Evolutionary conservation across 2,329 filamentous ascomycete species (phyloP).

Genomic region (Nothopassalora personata): DNA sequence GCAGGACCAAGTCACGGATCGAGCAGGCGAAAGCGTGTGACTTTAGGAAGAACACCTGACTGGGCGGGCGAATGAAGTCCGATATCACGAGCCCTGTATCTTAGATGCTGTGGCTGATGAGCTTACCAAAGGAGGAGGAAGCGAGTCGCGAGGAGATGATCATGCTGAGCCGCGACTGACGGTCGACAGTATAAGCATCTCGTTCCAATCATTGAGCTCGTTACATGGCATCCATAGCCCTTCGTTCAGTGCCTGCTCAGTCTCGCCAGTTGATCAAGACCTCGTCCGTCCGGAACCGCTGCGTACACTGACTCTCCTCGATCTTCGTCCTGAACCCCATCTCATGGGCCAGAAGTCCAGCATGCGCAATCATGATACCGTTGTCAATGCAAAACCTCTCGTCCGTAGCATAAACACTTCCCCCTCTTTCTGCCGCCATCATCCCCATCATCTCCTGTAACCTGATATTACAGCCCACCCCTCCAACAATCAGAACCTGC

Average conservation of each 20-base stretch:
- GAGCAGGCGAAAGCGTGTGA: too few species aligned
- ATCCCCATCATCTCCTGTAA: conserved; percentile 97
- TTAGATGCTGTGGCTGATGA: too few species aligned
- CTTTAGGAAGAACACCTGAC: too few species aligned
- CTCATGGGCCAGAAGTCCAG: conserved; percentile 77
- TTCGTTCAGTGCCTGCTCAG: conserved; percentile 19
- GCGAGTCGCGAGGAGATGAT: not conserved
- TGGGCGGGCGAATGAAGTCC: too few species aligned
- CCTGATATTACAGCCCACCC: conserved; percentile 90
- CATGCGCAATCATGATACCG: conserved; percentile 99
- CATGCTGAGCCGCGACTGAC: not conserved
- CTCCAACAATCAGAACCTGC: conserved; percentile 91
- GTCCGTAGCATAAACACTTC: conserved; percentile 89
- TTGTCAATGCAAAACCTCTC: conserved; percentile 99
- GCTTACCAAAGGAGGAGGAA: not conserved
- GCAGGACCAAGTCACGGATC: too few species aligned
- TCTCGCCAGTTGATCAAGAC: conserved; percentile 48
- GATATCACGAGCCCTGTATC: too few species aligned
- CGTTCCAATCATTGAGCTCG: not conserved
- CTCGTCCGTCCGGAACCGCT: conserved; percentile 48
- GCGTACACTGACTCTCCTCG: conserved; percentile 68
- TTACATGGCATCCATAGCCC: not conserved
- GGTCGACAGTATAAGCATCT: not conserved
- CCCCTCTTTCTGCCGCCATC: conserved; percentile 85
- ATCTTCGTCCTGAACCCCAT: conserved; percentile 73